Evolutionary conservation across 23 red algal species (phyloP).

Genomic region (Gracilaria caudata): DNA sequence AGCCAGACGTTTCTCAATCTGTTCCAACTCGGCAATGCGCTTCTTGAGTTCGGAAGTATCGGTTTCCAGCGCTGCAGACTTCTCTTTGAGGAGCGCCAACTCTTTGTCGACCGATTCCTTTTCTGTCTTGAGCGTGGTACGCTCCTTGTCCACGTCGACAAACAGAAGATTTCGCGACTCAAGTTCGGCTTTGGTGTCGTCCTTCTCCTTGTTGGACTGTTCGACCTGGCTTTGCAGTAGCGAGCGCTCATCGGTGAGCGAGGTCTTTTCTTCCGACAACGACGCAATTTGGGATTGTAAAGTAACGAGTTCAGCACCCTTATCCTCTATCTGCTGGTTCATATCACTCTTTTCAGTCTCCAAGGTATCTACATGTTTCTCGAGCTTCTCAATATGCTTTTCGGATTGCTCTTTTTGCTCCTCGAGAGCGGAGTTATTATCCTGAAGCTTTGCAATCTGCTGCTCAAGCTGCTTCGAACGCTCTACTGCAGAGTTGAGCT

Average conservation of each 20-base stretch:
- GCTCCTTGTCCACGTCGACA: constrained; percentile 27
- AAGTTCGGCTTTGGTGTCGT: constrained; percentile 43
- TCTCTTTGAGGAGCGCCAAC: neutral
- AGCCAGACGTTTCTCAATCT: constrained; percentile 15
- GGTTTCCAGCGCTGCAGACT: neutral
- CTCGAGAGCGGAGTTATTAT: neutral
- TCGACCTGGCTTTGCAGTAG: constrained; percentile 10
- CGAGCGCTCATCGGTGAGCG: neutral
- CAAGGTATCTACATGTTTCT: constrained; percentile 16
- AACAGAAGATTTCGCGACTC: constrained; percentile 37
- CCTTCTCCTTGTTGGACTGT: constrained; percentile 15
- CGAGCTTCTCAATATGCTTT: neutral
- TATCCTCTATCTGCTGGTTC: constrained; percentile 15
- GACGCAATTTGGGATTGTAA: neutral
- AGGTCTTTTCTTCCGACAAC: neutral
- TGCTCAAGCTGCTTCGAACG: constrained; percentile 12
- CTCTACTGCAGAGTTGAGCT: neutral
- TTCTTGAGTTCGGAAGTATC: constrained; percentile 16
- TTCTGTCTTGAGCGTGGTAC: constrained; percentile 26
- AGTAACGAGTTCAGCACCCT: neutral
- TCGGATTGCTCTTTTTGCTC: neutral
- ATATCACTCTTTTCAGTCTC: constrained; percentile 15
- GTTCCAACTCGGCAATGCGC: constrained; percentile 32
- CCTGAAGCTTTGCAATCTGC: constrained; percentile 23
- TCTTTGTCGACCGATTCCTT: constrained; percentile 36